Conservation (phyloP, 1,139 yeast genomes). For the Saccharomycopsis hybrid region DNA sequence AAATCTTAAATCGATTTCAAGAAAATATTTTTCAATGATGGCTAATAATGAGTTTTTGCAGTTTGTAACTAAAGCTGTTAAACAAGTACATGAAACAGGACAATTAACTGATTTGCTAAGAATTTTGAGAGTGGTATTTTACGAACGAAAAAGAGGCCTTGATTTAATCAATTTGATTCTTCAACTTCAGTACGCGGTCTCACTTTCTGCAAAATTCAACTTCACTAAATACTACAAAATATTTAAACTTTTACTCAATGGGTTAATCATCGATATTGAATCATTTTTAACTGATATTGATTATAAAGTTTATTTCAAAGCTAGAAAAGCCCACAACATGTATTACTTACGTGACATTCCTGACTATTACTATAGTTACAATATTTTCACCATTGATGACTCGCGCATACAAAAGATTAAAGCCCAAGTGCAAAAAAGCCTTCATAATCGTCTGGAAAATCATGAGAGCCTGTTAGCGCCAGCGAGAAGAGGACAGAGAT, state of each 20-base stretch:
- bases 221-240: conserved; percentile 11
- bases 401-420: neutral
- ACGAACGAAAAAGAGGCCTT: conserved; percentile 6
- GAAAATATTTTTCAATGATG: conserved; percentile 9
- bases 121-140: conserved; percentile 14
- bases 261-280: conserved; percentile 17
- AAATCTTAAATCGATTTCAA: conserved; percentile 3
- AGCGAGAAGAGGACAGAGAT: neutral
- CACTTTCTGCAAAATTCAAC: conserved; percentile 8
- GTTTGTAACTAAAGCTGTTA: conserved; percentile 10
- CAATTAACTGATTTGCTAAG: conserved; percentile 7
- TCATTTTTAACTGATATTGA: conserved; percentile 14
- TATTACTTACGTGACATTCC: neutral
- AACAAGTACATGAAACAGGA: conserved; percentile 10
- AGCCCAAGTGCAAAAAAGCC: no score
- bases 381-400: conserved; percentile 2
- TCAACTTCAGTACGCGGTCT: conserved; percentile 8
- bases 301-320: conserved; percentile 5
- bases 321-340: conserved; percentile 3
- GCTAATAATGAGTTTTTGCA: conserved; percentile 4
- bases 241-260: conserved; percentile 15
- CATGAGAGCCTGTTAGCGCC: no score
- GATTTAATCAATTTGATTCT: conserved; percentile 14
- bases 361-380: conserved; percentile 7
- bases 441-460: no score